Evolutionary conservation across 345 rosid species (phyloP).

Genomic region (Bruguiera gymnorhiza): DNA sequence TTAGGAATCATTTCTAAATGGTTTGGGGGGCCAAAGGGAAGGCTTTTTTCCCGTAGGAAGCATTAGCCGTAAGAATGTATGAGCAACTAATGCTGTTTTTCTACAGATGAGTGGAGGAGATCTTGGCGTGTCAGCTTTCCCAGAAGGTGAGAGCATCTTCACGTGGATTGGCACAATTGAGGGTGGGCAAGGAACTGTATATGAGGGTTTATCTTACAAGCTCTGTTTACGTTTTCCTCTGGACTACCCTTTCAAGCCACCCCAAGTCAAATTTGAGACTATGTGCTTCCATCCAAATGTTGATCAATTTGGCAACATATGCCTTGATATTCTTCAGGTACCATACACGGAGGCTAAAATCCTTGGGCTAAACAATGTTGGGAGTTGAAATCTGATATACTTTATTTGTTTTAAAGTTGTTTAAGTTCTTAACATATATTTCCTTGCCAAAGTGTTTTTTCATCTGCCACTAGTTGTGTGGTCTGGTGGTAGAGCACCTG

Average conservation of each 20-base stretch:
- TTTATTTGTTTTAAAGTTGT: too few species aligned
- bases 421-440: too few species aligned
- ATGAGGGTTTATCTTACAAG: constrained; percentile 29
- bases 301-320: constrained; percentile 34
- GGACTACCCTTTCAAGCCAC: constrained; percentile 31
- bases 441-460: too few species aligned
- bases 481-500: too few species aligned
- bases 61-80: not conserved
- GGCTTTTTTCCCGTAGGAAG: not conserved
- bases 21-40: not conserved
- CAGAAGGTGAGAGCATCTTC: constrained; percentile 31
- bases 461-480: too few species aligned
- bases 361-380: too few species aligned
- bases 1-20: not conserved
- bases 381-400: too few species aligned
- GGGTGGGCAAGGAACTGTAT: constrained; percentile 27
- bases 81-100: not conserved
- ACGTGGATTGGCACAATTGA: constrained; percentile 29
- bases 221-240: constrained; percentile 25
- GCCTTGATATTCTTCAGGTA: constrained; percentile 38
- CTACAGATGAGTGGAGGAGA: constrained; percentile 31
- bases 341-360: too few species aligned
- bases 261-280: constrained; percentile 31
- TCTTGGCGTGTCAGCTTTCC: constrained; percentile 31
- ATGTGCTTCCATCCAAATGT: constrained; percentile 34